Conservation (phyloP, 2,329 filamentous ascomycete genomes). For the Thielaviopsis ethacetica region DNA sequence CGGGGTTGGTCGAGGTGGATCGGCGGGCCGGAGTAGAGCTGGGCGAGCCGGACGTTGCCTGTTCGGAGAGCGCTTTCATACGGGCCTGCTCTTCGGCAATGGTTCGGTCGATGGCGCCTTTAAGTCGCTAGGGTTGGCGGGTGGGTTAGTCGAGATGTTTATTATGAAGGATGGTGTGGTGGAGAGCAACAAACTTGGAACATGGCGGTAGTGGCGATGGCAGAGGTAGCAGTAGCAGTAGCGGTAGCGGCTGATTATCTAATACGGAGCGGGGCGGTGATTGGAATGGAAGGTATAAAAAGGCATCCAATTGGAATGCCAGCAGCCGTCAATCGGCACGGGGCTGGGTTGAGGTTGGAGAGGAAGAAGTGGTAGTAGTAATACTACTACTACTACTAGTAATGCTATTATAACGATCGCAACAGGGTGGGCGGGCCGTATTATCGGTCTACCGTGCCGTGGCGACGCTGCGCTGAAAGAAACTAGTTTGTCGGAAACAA, state of each 20-base stretch:
- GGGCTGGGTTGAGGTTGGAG: neutral
- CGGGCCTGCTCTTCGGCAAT: slow-evolving; percentile 87
- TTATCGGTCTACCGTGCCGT: neutral
- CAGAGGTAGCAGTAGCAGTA: too few species aligned
- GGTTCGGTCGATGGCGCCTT: slow-evolving; percentile 69
- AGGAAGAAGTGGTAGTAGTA: neutral
- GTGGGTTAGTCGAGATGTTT: neutral
- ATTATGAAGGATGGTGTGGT: neutral
- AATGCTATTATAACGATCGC: neutral
- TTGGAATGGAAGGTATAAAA: slow-evolving; percentile 12
- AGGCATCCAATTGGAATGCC: slow-evolving; percentile 10
- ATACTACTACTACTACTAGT: too few species aligned
- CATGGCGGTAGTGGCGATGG: slow-evolving; percentile 16
- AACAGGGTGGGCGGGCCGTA: neutral
- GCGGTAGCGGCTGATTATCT: slow-evolving; percentile 5
- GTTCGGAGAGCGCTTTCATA: slow-evolving; percentile 38
- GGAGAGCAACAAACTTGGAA: slow-evolving; percentile 18
- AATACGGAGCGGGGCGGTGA: neutral
- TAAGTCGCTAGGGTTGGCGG: slow-evolving; percentile 45
- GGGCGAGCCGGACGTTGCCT: slow-evolving; percentile 23
- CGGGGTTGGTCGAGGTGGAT: slow-evolving; percentile 14
- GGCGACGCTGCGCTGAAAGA: neutral
- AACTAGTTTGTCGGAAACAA: neutral
- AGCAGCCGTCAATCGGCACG: neutral
- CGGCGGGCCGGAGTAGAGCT: slow-evolving; percentile 26